Percentiles rank a stretch among this genome's conserved stretches.
Conservation (phyloP, 257 asterid species). For the Gardenia jasminoides region DNA sequence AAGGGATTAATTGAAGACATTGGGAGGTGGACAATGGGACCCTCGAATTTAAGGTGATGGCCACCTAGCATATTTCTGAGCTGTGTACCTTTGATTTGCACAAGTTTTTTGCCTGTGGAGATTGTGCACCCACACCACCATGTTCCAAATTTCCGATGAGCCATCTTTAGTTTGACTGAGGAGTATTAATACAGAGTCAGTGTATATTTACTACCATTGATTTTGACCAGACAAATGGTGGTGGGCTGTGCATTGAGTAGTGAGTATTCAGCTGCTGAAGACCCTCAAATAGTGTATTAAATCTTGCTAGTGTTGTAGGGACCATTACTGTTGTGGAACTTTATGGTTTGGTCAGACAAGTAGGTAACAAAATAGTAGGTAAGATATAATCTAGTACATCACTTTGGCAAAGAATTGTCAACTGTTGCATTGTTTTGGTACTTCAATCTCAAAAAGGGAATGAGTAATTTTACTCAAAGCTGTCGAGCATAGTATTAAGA, state of each 20-base stretch:
- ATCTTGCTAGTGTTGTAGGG: not conserved
- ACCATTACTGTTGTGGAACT: not conserved
- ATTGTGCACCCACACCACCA: conserved; percentile 6
- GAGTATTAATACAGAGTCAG: conserved; percentile 1
- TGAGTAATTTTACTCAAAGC: no score
- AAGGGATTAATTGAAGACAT: not conserved
- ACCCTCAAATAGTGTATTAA: not conserved
- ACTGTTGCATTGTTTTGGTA: not conserved
- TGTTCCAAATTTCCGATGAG: not conserved
- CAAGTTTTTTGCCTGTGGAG: no score
- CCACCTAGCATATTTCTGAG: not conserved
- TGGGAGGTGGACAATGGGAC: conserved; percentile 17
- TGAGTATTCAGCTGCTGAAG: not conserved
- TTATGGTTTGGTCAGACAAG: conserved; percentile 10
- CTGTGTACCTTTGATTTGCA: not conserved
- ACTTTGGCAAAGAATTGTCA: no score
- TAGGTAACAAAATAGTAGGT: not conserved
- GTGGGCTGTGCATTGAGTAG: conserved; percentile 1
- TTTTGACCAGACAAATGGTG: conserved; percentile 15
- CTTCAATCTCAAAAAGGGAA: no score
- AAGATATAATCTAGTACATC: not conserved
- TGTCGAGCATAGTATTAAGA: no score
- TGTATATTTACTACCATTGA: not conserved
- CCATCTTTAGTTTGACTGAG: not conserved
- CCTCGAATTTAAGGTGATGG: conserved; percentile 15